Evolutionary conservation across 805 yeast species (phyloP), one percentile per base, ranked within the genome.

Genomic region (Candida corydali): DNA sequence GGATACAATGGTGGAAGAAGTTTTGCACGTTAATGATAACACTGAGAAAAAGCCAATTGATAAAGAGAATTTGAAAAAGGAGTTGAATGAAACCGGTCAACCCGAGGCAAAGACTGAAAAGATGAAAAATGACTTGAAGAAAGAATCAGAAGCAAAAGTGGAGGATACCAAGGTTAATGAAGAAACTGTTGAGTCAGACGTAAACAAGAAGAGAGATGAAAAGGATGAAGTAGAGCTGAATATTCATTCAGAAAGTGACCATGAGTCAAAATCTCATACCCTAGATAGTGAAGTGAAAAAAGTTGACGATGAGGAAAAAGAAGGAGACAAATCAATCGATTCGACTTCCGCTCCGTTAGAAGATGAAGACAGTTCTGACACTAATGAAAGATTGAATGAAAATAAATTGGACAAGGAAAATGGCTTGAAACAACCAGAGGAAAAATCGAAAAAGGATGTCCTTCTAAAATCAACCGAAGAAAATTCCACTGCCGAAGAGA

Each of bases 1-100:
- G 37, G 80, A 75, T 45, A 67, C 62, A 30, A 74, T 76, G 50
- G 67, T 73, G 33, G 65, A 65, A 37, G 62, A 59, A 29, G 76
- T 75, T n/a, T 60, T 73, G 48, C 61, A 36, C 26, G 42, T 28
- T 10, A 24, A 24, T 26, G 22, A 12, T 9, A 17, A 18, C 3
- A 29, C 18, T 10, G 33, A 30, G 14, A 26, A 25, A 18, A 29
- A 20, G n/a, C 5, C 26, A 5, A 18, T 11, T 8, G 18, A 17
- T 5, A 32, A 36, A 26, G 19, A 29, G 11, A 23, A 14, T 5
- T 17, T 17, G 17, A 17, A 9, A 32, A 24, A 20, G 3, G 29
- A 23, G 12, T 8, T 15, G 25, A 14, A 32, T 8, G 11, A 14
- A n/a, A 4, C 26, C 11, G 24, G 26, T 18, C 6, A 16, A 28